These are phyloP conservation scores for Sicyos baderoa DNA, from an alignment of 306 rosid species.

Conservation along the genomic window DNA sequence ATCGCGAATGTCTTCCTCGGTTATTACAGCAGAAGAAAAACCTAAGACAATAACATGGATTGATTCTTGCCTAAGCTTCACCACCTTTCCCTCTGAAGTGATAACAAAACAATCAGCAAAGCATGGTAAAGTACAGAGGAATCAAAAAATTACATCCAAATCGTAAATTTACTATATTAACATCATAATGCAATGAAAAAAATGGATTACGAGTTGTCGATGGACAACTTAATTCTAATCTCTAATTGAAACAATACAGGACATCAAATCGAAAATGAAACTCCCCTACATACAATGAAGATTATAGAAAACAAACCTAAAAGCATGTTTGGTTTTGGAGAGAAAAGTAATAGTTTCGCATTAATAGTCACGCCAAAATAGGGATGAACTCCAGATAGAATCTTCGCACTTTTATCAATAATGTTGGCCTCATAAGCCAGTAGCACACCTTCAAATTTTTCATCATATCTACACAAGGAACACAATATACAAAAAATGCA, in stretches of 20 bases:
- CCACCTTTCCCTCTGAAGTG: constrained; percentile 72
- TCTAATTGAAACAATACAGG: neutral
- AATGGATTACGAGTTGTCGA: neutral
- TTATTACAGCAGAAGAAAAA: constrained; percentile 51
- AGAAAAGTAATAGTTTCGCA: constrained; percentile 54
- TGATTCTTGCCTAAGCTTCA: constrained; percentile 55
- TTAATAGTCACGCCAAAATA: constrained; percentile 48
- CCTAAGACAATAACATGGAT: constrained; percentile 73
- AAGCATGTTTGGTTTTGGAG: constrained; percentile 78
- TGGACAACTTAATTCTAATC: neutral
- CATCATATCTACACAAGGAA: constrained; percentile 38
- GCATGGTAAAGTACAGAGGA: neutral
- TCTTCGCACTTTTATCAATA: constrained; percentile 36
- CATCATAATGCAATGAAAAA: neutral
- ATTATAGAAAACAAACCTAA: constrained; percentile 41
- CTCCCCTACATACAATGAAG: neutral
- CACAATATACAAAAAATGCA: neutral
- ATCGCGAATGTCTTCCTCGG: constrained; percentile 46
- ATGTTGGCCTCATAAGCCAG: constrained; percentile 57
- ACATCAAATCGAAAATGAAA: neutral
- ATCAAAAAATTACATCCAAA: neutral
- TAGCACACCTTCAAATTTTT: constrained; percentile 64
- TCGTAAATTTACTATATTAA: neutral
- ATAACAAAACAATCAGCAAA: constrained; percentile 19
- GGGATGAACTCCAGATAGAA: constrained; percentile 48